Base-by-base conservation (phyloP, 345 rosid species). In the Aethionema arabicum region DNA sequence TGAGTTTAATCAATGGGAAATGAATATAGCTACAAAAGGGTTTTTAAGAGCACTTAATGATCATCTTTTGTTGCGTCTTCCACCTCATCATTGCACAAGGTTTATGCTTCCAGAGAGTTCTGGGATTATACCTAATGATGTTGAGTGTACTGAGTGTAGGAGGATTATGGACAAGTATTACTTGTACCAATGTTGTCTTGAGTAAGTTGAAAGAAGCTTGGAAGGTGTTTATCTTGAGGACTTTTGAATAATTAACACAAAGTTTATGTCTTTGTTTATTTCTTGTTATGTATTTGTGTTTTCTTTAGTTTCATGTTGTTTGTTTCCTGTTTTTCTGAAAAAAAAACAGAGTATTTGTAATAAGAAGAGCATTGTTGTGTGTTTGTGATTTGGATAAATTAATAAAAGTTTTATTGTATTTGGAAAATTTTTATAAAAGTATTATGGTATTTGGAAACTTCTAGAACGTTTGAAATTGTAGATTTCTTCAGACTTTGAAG, bases 161-260 rank as follows among this genome's bases (percentile, higher is more conserved):
- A 70, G 81, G 33, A 41, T 66, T 45, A 81, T 85, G 95, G 84
- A 83, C 53, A 87, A 72, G 74, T 78, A 68, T 76, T 68, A 75
- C 68, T 71, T 81, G 80, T 85, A 82, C 68, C 82, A 70, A 31
- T 87, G 91, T 77, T 82, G 84, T 52, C 76, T 72, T 61, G 83
- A 74, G 57, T 72, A 39, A 72, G 59, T 53, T 40, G 57, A 44
- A 7, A 36, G 4, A 42, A 36, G 11, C 38, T 6, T n/a, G n/a
- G 35, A 33, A 35, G 4, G 11, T 11, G 29, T 59, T 32, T 12
- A 63, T 63, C 13, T 32, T 15, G 32, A 15, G 56, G 60, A 71
- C 52, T 37, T 59, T 50, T 11, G 45, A 62, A 57, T 58, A 67
- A 66, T n/a, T n/a, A 49, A 42, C 40, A 52, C 7, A 10, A 63